Base-by-base conservation (phyloP, 768 basidiomycete species). In the Tulasnella sp. region DNA sequence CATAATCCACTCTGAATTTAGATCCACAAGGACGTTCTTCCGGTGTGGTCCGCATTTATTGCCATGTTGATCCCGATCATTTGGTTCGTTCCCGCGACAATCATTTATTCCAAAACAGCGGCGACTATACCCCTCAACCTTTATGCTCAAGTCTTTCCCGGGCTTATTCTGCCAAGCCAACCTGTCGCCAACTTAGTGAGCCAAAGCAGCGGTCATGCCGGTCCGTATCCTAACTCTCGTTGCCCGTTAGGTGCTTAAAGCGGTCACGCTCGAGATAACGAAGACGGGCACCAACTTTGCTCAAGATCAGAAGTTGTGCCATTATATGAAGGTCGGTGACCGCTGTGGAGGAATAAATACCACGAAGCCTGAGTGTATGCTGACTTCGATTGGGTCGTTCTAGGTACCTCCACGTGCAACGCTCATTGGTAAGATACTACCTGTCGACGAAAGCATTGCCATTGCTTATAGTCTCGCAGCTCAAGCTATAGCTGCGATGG, bases 1-100 rank as follows among this genome's bases (percentile, higher is more conserved):
- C 22, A 22, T 0, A 22, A 32, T 12, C 1, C 52, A 8, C 14
- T 11, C 32, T 32, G 1, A 7, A 32, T 40, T 73, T 70, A 82
- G 80, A 76, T 79, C 11, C 83, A 78, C 71, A 86, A 80, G 0
- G 94, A 92, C 1, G 83, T 85, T 42, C 83, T 97, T 35, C 84
- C 84, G 0, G 80, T 84, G 6, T 85, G 82, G 81, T 78, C 79
- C 0, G 77, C 83, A 14, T 12, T 83, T 29, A 22, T 84, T 3
- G 72, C 81, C 0, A 67, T 84, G 11, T 11, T 80, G 1, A 41
- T 84, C 2, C 79, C 81, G 0, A 74, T 79, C 37, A 72, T 84
- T 36, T 85, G 84, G 71, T 72, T 83, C 62, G 47, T 85, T 0
- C 84, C 84, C 0, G 79, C 80, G 0, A 81, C 82, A 0, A 83